These are phyloP conservation scores for Rhodotorula mucilaginosa DNA, from an alignment of 1,284 basidiomycete species.

Conservation along the genomic window DNA sequence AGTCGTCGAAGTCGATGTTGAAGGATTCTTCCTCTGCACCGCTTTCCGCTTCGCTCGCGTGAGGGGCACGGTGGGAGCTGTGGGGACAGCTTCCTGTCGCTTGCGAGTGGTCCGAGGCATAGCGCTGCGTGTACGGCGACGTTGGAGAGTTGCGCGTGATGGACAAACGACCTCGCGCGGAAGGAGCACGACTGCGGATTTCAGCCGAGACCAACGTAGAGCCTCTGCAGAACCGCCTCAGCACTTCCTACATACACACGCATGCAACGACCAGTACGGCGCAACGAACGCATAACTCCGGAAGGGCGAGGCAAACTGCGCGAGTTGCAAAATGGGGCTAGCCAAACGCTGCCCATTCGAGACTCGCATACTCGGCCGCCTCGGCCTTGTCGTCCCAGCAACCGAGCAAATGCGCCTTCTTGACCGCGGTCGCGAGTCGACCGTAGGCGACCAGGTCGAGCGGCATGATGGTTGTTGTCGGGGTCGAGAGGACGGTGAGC, in stretches of 20 bases:
- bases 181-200: no score
- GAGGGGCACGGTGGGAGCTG: background rate
- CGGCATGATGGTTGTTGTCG: slow-evolving; percentile 63
- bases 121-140: no score
- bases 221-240: no score
- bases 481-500: slow-evolving; percentile 71
- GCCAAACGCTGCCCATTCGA: slow-evolving; percentile 41
- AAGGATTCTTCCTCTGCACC: background rate
- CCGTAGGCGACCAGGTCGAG: slow-evolving; percentile 95
- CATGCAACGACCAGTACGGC: no score
- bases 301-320: no score
- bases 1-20: background rate
- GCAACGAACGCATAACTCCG: no score
- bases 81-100: background rate
- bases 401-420: slow-evolving; percentile 91
- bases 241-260: no score
- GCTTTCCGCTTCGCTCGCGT: background rate
- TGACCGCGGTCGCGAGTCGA: slow-evolving; percentile 91
- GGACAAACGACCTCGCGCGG: no score
- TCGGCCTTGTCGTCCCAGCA: slow-evolving; percentile 70
- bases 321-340: background rate
- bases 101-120: background rate
- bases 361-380: slow-evolving; percentile 26
- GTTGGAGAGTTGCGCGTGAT: no score
- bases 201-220: no score